Base-by-base conservation (phyloP, 441 rosid species). In the Geranium incanum region DNA sequence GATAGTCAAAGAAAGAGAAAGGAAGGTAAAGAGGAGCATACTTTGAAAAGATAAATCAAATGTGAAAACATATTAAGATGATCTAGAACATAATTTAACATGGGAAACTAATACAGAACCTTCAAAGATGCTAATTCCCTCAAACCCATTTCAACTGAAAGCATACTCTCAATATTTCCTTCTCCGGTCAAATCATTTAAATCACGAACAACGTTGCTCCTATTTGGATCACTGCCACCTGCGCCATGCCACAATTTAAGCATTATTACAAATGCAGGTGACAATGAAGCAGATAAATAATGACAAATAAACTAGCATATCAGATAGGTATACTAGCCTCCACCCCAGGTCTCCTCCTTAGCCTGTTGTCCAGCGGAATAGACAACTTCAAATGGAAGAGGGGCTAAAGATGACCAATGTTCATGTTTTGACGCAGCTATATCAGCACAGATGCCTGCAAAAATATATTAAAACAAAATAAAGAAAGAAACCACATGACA, bases 81-180 rank as follows among this genome's bases (percentile, higher is more conserved):
- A 52, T 6, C 23, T 43, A 23, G 39, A 78, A n/a, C 9, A 16
- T 48, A 8, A 36, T 76, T 16, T 37, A 60, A 37, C 66, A 16
- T 5, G 5, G 67, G 36, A 13, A 36, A 28, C 59, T 43, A 67
- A 68, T 67, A 72, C 43, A 52, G 78, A 72, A 95, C 99, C 97
- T 95, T 95, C 65, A 95, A 80, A 73, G 92, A 86, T 8, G 95
- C 89, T 83, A 92, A 80, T 78, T 95, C 97, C 78, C 89, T 82
- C 81, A 95, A 79, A 76, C 95, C 98, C 89, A 89, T 89, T 85
- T 94, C 97, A 75, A 94, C 97, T 60, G 93, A 88, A 74, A 92
- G 96, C 93, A 92, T 89, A 78, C 90, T 91, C 85, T 95, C 99
- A 16, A 95, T 91, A 84, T 89, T 91, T 79, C 98, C 98, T 84